Evolutionary conservation across 176 grass and related monocot genomes (phyloP).

Genomic region (Aegilops speltoides): DNA sequence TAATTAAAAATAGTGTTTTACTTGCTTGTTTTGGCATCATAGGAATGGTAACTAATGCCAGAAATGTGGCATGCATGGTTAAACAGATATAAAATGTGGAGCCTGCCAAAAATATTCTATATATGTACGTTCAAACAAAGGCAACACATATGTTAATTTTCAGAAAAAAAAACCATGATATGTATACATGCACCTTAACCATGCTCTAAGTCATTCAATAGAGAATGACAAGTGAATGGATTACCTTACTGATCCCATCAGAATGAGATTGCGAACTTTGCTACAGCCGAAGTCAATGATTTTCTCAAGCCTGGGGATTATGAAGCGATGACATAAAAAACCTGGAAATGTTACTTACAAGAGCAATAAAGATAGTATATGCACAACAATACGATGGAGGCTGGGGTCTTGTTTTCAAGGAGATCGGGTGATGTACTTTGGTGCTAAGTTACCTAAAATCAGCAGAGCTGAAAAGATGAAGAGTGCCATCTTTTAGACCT

Average conservation of each 20-base stretch:
- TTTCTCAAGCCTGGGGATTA: neutral
- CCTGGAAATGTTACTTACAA: no score
- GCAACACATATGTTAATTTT: neutral
- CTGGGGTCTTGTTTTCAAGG: no score
- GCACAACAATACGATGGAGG: no score
- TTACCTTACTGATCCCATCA: neutral
- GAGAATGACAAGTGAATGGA: neutral
- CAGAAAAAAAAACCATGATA: neutral
- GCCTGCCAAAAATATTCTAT: neutral
- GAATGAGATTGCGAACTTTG: neutral
- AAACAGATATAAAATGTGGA: neutral
- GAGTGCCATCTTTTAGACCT: neutral
- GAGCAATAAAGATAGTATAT: neutral
- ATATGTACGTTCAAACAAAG: neutral
- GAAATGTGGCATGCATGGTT: neutral
- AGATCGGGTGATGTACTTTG: neutral
- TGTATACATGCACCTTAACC: no score
- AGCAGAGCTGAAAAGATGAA: neutral
- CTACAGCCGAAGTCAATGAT: neutral
- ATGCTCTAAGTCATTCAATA: no score
- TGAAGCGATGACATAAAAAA: neutral
- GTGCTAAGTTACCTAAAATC: neutral
- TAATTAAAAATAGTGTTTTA: neutral
- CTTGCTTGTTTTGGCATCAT: neutral
- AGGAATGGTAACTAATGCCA: neutral